phyloP scores from a whole-genome alignment of 2,329 filamentous ascomycete genomes.

The Emmonsiellopsis sp. region DNA sequence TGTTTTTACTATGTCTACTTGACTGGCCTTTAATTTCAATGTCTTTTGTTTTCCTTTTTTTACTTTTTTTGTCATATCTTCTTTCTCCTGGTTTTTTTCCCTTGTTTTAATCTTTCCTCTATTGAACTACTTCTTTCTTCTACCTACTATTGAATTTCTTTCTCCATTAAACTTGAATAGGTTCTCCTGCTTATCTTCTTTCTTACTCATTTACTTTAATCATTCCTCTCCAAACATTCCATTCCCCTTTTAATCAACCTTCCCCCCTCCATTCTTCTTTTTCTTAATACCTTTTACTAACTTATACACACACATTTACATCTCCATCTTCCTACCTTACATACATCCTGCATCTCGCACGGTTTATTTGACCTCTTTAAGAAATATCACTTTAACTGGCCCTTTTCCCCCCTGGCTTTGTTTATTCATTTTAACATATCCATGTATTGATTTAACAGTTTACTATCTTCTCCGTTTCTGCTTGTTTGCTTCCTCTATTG shows the following conservation, averaged over 20 bases:
- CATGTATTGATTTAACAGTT: no score
- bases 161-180: not conserved
- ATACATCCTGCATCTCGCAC: not conserved
- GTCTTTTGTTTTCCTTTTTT: constrained; percentile 6
- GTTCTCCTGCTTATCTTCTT: constrained; percentile 2
- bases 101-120: constrained; percentile 7
- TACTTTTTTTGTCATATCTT: constrained; percentile 6
- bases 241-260: not conserved
- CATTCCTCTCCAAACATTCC: not conserved
- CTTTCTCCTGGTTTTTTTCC: constrained; percentile 11
- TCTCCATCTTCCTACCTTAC: not conserved
- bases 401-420: not conserved
- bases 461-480: no score
- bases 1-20: constrained; percentile 5
- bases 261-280: not conserved
- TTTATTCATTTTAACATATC: not conserved
- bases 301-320: not conserved
- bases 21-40: constrained; percentile 6
- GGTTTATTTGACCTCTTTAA: not conserved
- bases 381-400: not conserved
- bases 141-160: constrained; percentile 2
- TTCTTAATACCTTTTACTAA: not conserved
- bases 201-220: not conserved
- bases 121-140: constrained; percentile 18
- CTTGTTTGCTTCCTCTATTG: no score